A percentile compares a stretch with the other conserved stretches of the same genome.
Evolutionary conservation across 1,284 basidiomycete species (phyloP).

Genomic region (Leccinum pachyderme): DNA sequence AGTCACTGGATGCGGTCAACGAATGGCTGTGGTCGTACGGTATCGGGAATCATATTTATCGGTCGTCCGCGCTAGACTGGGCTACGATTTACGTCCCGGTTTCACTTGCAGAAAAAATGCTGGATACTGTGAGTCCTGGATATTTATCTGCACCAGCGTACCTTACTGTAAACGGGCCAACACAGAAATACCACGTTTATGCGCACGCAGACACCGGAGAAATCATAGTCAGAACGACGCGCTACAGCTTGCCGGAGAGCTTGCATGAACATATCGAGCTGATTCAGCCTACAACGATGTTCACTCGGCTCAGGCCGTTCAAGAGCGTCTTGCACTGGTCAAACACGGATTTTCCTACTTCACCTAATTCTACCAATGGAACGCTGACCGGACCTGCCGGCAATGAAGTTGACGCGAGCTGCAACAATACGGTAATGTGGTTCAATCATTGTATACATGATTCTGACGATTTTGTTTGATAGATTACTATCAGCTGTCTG

Average conservation of each 20-base stretch:
- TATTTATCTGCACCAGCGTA: background rate
- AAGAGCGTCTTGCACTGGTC: slow-evolving; percentile 45
- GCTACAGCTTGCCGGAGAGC: slow-evolving; percentile 64
- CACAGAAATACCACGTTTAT: slow-evolving; percentile 63
- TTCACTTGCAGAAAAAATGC: slow-evolving; percentile 61
- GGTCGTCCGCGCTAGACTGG: slow-evolving; percentile 70
- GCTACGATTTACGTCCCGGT: slow-evolving; percentile 60
- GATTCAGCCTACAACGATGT: slow-evolving; percentile 74
- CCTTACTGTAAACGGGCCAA: background rate
- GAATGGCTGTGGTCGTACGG: slow-evolving; percentile 64
- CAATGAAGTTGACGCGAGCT: slow-evolving; percentile 49
- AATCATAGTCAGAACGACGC: slow-evolving; percentile 60
- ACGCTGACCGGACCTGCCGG: slow-evolving; percentile 31
- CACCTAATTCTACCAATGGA: slow-evolving; percentile 10
- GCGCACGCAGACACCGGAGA: slow-evolving; percentile 52
- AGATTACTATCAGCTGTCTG: slow-evolving; percentile 44
- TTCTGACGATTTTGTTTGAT: background rate
- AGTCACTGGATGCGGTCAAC: slow-evolving; percentile 53
- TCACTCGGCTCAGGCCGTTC: slow-evolving; percentile 49
- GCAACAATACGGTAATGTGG: slow-evolving; percentile 39
- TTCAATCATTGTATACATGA: slow-evolving; percentile 28
- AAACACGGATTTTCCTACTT: slow-evolving; percentile 2
- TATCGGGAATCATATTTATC: slow-evolving; percentile 45
- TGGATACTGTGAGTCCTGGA: slow-evolving; percentile 54
- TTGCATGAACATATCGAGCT: slow-evolving; percentile 66